Base-by-base conservation (phyloP, 2,329 filamentous ascomycete genomes). In the Myriosclerotinia scirpicola region DNA sequence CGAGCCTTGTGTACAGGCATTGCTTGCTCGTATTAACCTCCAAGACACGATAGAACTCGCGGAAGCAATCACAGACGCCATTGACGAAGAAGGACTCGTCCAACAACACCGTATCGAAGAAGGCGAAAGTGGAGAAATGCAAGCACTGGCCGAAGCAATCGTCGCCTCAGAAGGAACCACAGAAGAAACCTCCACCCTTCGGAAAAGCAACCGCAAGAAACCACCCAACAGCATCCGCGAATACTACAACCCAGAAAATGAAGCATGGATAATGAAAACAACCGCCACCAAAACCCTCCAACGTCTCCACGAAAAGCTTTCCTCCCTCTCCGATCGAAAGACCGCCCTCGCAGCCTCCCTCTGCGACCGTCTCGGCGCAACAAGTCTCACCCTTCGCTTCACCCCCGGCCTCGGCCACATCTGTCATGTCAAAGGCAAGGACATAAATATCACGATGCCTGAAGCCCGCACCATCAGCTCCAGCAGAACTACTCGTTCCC, bases 21-120 rank as follows among this genome's bases (percentile, higher is more conserved):
- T 91, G 67, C 75, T 83, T 3, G 77, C 77, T 26, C 85, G 89
- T 8, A 86, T 95, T 54, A 82, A 86, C 64, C 81, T 97, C 26
- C 81, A 85, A 15, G 85, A 86, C 2, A 91, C 93, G 0, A 79
- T 81, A 14, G 82, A 85, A 53, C 84, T 98, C 5, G 91, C 93
- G 2, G 79, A 81, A 30, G 85, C 84, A 30, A 97, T 99, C 67
- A 80, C 85, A 60, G 81, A 85, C 3, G 89, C 94, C 5, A 96
- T 99, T 67, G 95, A 99, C 73, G 95, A 98, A 78, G 93, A 97
- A 69, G 92, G 93, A 0, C 81, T 98, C n/a, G 83, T 88, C 20
- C 87, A 91, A 71, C 89, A 91, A 73, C 93, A 97, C 73, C 85
- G 89, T 46, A 83, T 89, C 1, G 88, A 95, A 71, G 88, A 94